Percentiles rank a stretch among this genome's conserved stretches.
phyloP scores from a whole-genome alignment of 2,329 filamentous ascomycete genomes.

The Emmonsiellopsis sp. region DNA sequence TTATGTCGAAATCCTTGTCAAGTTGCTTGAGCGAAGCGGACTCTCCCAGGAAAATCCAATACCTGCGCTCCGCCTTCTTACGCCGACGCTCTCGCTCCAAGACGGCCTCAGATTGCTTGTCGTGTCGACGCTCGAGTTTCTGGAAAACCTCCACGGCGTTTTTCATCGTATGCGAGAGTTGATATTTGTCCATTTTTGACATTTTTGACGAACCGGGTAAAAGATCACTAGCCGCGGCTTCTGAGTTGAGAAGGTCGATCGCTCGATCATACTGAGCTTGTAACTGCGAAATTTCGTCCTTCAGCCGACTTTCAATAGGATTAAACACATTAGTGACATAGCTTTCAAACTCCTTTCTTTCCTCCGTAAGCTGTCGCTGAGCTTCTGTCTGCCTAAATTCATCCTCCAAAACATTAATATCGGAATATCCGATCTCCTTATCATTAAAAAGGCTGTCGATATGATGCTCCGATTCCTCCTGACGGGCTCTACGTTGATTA shows the following conservation, averaged over 20 bases:
- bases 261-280: conserved; percentile 38
- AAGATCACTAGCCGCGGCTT: conserved; percentile 23
- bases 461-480: conserved; percentile 43
- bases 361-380: conserved; percentile 43
- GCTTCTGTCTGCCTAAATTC: conserved; percentile 46
- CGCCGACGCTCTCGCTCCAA: conserved; percentile 45
- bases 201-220: conserved; percentile 9
- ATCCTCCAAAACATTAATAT: conserved; percentile 45
- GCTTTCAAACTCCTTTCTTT: conserved; percentile 41
- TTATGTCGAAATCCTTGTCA: conserved; percentile 39
- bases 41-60: conserved; percentile 43
- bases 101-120: conserved; percentile 39
- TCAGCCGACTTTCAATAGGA: conserved; percentile 38
- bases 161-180: conserved; percentile 35
- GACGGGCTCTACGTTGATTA: conserved; percentile 38
- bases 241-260: conserved; percentile 31
- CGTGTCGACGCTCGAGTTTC: conserved; percentile 41
- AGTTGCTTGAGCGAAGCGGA: conserved; percentile 41
- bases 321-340: conserved; percentile 44
- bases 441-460: conserved; percentile 47
- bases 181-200: conserved; percentile 20
- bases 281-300: conserved; percentile 41
- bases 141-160: conserved; percentile 37
- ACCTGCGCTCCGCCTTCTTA: conserved; percentile 45
- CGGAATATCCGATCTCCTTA: conserved; percentile 49